Evolutionary conservation across 257 asterid genomes (phyloP).

Genomic region (Prunella vulgaris): DNA sequence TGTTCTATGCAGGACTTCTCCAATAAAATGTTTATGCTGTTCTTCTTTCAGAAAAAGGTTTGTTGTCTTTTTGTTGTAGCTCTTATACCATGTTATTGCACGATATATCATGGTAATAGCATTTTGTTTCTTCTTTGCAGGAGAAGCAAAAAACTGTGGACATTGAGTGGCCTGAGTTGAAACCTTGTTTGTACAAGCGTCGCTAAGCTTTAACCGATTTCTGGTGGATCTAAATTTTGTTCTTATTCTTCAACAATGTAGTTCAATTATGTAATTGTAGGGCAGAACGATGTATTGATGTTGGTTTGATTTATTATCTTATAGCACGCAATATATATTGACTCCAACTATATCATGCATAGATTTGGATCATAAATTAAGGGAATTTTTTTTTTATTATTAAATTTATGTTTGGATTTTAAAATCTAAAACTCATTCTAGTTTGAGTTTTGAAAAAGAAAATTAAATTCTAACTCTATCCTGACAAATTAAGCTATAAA

Average conservation of each 20-base stretch:
- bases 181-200: slow-evolving; percentile 85
- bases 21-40: slow-evolving; percentile 80
- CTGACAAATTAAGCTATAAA: too few species aligned
- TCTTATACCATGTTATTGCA: not conserved
- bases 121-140: slow-evolving; percentile 31
- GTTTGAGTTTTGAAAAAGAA: too few species aligned
- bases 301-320: not conserved
- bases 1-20: slow-evolving; percentile 76
- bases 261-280: not conserved
- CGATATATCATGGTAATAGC: not conserved
- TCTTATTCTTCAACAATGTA: not conserved
- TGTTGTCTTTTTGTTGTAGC: not conserved
- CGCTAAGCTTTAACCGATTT: slow-evolving; percentile 29
- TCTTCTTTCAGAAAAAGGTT: slow-evolving; percentile 82
- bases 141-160: slow-evolving; percentile 38
- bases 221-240: not conserved
- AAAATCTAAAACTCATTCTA: too few species aligned
- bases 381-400: not conserved
- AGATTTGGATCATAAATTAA: not conserved
- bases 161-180: slow-evolving; percentile 75
- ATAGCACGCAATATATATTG: not conserved
- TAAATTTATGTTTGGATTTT: too few species aligned
- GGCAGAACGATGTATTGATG: not conserved
- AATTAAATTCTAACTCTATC: too few species aligned
- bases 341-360: not conserved